Evolutionary conservation across 768 basidiomycete genomes (phyloP), one percentile per base, ranked within the genome.

Genomic region (Pilatotrama ljubarskyi): DNA sequence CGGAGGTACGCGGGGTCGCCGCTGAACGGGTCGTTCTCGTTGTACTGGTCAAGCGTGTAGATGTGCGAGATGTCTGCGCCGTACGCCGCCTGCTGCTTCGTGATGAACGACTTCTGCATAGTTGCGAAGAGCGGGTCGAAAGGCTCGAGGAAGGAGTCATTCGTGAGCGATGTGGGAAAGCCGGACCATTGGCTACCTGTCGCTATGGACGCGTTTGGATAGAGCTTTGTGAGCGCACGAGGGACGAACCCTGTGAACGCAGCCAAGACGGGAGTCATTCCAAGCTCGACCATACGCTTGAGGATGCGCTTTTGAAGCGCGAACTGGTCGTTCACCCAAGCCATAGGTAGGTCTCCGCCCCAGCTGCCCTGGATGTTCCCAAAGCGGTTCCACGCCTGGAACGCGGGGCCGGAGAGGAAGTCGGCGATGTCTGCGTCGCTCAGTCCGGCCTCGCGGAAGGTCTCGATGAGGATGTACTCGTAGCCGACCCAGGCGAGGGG

Each of bases 21-120:
- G 59, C 70, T 76, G 43, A 68, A 73, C 2, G 77, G 77, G 42
- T 73, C 63, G 57, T 75, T 78, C 65, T 78, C 77, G 68, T 77
- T 77, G 68, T 78, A 78, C 51, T 77, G 77, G 63, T 78, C 77
- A 36, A 78, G 73, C n/a, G 77, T 76, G 57, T 78, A 78, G 51
- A 78, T 69, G 49, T 78, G 77, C 17, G 77, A 71, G 26, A 76
- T 60, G 44, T 72, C 69, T 7, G 61, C 54, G 51, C 77, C 77
- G 50, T 76, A 78, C 0, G 73, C 73, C 10, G 68, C 70, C 14
- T 62, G 55, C 63, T 78, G 76, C 61, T 77, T 78, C 5, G 67
- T 43, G 51, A 78, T 76, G 65, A 78, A 78, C 8, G 72, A 70
- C 42, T 67, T 69, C 56, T 78, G 77, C 35, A 78, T 60, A 22